Percentiles rank a stretch among this genome's conserved stretches.
Conservation (phyloP, 768 basidiomycete species). For the Crucibulum laeve region DNA sequence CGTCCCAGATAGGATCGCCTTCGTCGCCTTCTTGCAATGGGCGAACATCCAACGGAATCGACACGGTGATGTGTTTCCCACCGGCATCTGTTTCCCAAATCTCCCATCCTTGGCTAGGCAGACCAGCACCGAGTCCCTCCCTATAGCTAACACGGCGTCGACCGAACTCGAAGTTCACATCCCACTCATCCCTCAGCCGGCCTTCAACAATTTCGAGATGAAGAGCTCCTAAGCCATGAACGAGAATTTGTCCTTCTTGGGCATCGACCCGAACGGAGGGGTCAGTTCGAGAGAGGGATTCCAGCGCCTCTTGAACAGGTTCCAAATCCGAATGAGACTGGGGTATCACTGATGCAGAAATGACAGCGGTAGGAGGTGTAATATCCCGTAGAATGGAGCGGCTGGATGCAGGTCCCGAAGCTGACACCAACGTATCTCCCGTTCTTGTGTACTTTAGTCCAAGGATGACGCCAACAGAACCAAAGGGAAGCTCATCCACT, state of each 20-base stretch:
- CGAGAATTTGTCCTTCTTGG: constrained; percentile 79
- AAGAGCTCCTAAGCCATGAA: constrained; percentile 80
- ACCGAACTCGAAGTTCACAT: constrained; percentile 73
- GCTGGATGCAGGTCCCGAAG: constrained; percentile 31
- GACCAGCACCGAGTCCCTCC: constrained; percentile 43
- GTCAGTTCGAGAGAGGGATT: constrained; percentile 75
- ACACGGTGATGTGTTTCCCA: constrained; percentile 49
- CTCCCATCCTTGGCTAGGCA: constrained; percentile 27
- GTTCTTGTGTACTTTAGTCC: constrained; percentile 83
- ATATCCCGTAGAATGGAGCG: constrained; percentile 55
- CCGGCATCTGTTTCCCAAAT: constrained; percentile 61
- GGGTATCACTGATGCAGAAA: constrained; percentile 80
- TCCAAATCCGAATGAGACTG: constrained; percentile 74
- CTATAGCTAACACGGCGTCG: constrained; percentile 77
- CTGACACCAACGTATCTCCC: constrained; percentile 76
- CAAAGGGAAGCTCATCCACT: constrained; percentile 76
- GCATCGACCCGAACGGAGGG: constrained; percentile 80
- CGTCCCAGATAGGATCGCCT: constrained; percentile 72
- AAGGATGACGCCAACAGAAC: constrained; percentile 80
- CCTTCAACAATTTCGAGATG: constrained; percentile 88
- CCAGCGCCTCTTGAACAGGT: constrained; percentile 73
- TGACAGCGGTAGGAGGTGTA: constrained; percentile 75
- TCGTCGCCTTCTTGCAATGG: constrained; percentile 49
- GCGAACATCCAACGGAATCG: constrained; percentile 51
- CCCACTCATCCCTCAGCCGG: constrained; percentile 79